phyloP scores from a whole-genome alignment of 129 eudicot genomes.

The Flaveria brownii region DNA sequence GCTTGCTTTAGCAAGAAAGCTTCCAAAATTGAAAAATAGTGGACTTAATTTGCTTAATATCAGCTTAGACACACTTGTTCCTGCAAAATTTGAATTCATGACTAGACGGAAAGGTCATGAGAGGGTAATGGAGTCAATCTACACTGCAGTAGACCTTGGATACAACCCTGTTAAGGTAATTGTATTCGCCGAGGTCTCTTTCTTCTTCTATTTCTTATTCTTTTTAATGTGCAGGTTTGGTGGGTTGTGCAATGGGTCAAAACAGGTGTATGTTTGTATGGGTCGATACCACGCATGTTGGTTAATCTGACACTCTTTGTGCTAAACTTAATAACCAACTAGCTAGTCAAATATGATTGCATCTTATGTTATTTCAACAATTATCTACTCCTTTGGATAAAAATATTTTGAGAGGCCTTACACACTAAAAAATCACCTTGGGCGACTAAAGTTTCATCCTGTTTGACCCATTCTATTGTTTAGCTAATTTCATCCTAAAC shows the following conservation, averaged over 20 bases:
- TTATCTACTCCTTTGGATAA: background rate
- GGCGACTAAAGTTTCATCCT: background rate
- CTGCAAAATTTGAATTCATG: conserved; percentile 97
- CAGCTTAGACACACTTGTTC: conserved; percentile 86
- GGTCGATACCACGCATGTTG: background rate
- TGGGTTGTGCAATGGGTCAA: background rate
- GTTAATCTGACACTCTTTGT: background rate
- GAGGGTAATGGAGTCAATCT: conserved; percentile 78
- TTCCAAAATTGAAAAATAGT: conserved; percentile 71
- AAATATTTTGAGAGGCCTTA: conserved; percentile 9
- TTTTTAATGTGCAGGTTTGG: background rate
- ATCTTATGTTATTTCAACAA: background rate
- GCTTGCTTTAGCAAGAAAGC: conserved; percentile 64
- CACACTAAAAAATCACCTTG: background rate
- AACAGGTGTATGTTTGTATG: background rate
- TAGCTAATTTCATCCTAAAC: background rate
- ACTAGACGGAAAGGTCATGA: conserved; percentile 91
- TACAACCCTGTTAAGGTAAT: conserved; percentile 88
- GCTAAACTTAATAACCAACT: background rate
- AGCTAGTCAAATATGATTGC: background rate
- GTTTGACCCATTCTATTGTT: background rate
- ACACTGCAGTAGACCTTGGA: conserved; percentile 76
- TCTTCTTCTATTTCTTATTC: background rate
- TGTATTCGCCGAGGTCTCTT: background rate
- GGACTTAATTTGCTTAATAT: conserved; percentile 83